A percentile compares a stretch with the other conserved stretches of the same genome.
Conservation (phyloP, 2,329 filamentous ascomycete genomes). For the Laburnicola sp. region DNA sequence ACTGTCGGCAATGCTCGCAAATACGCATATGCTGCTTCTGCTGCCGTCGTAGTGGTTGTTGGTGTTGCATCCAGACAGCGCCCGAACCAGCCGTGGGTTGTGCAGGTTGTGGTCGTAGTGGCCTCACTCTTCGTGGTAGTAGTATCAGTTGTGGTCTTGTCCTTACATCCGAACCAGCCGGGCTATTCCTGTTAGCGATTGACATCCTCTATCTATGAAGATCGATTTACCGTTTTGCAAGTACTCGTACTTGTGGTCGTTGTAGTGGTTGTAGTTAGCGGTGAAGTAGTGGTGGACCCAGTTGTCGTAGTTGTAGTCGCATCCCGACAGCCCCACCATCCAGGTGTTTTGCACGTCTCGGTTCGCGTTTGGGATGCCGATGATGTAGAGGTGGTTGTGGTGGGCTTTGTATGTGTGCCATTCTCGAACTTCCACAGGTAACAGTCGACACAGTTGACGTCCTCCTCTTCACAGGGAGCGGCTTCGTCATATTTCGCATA, state of each 20-base stretch:
- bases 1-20: too few relatives aligned
- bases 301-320: constrained; percentile 36
- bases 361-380: constrained; percentile 37
- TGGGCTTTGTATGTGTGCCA: constrained; percentile 35
- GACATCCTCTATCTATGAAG: background rate
- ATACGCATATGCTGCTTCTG: too few relatives aligned
- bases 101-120: too few relatives aligned
- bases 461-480: constrained; percentile 39
- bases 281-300: constrained; percentile 26
- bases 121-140: too few relatives aligned
- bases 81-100: too few relatives aligned
- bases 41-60: too few relatives aligned
- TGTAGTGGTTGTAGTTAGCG: constrained; percentile 26
- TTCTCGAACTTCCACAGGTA: constrained; percentile 44
- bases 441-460: constrained; percentile 41
- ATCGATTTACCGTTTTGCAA: constrained; percentile 36
- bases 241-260: constrained; percentile 29
- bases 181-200: constrained; percentile 26
- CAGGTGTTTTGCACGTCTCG: constrained; percentile 43
- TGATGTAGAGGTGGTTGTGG: constrained; percentile 21
- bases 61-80: too few relatives aligned
- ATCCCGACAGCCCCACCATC: constrained; percentile 45
- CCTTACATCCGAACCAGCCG: constrained; percentile 45
- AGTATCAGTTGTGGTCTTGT: constrained; percentile 33
- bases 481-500: constrained; percentile 40